phyloP scores from a whole-genome alignment of 345 rosid genomes.

The Eucalyptus tenuipes region DNA sequence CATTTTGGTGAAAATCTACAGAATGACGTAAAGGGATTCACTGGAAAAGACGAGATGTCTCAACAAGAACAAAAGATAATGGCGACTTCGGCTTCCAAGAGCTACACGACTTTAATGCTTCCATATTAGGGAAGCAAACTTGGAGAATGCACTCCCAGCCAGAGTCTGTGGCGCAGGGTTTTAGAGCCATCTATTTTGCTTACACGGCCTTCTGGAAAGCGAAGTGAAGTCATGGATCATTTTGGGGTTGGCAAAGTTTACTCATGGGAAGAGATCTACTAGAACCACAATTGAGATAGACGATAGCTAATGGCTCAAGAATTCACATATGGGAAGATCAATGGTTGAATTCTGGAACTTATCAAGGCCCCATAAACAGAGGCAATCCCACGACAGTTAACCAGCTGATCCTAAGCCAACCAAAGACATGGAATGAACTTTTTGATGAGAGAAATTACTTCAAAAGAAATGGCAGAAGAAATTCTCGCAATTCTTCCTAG shows the following conservation, averaged over 20 bases:
- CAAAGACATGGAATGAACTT: not conserved
- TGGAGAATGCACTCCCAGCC: too few species aligned
- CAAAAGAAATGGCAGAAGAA: not conserved
- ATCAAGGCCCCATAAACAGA: not conserved
- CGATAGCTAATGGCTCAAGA: too few species aligned
- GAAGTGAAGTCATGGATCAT: too few species aligned
- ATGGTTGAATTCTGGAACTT: not conserved
- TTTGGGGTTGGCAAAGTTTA: too few species aligned
- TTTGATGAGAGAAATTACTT: not conserved
- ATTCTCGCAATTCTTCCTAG: not conserved
- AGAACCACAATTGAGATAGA: too few species aligned
- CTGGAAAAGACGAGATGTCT: not conserved
- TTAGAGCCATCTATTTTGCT: not conserved
- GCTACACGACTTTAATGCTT: not conserved
- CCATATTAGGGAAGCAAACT: too few species aligned
- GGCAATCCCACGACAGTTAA: too few species aligned
- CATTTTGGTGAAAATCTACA: not conserved
- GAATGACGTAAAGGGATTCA: too few species aligned
- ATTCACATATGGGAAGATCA: too few species aligned
- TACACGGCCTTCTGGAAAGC: not conserved
- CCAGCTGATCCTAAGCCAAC: not conserved
- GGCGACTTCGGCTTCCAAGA: not conserved
- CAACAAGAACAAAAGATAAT: not conserved
- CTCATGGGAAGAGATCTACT: too few species aligned
- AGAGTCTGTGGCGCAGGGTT: too few species aligned